Evolutionary conservation across 176 grass and related monocot genomes (phyloP), one percentile per base, ranked within the genome.

Genomic region (Ensete ventricosum): DNA sequence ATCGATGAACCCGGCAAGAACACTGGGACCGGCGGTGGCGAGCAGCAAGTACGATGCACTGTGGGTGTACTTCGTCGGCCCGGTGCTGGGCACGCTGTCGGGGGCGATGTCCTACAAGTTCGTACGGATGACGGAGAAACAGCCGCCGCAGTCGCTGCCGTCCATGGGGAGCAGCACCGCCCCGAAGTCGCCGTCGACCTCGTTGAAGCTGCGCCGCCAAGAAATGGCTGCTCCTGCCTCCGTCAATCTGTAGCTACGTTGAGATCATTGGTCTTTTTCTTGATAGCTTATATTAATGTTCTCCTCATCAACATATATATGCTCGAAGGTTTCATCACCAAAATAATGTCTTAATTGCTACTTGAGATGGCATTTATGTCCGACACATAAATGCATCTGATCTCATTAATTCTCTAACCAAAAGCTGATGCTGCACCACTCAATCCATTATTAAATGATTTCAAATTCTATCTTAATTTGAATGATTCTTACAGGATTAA

Each of bases 1-100:
- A 80, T 99, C 96, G 54, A 99, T 95, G 96, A 99, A 99, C 78
- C 96, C 96, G 19, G 96, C 89, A 62, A 82, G 96, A 86, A 94
- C 96, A 11, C 84, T 95, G 72, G 96, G 86, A 13, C 96, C 96
- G 64, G 96, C 96, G 76, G 78, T 99, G 55, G 95, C 91, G 20
- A 99, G 91, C 95, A 83, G 80, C 67, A 50, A 69, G 14, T 99
- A 77, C 86, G 19, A 77, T 3, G 87, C 84, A 9, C 91, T 99
- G 14, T 99, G 95, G 95, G 78, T 99, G 66, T 99, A 99, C 80
- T 94, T 99, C 70, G n/a, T 94, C 0, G 95, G 90, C 7, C 95
- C 95, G 17, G 88, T 88, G 14, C 54, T 91, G 0, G 91, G 91
- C 67, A 94, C 95, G 2, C 54, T 99, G 55, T 77, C 82, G 4